Conservation (phyloP, 1,284 basidiomycete genomes). For the Apiotrichum sp. region DNA sequence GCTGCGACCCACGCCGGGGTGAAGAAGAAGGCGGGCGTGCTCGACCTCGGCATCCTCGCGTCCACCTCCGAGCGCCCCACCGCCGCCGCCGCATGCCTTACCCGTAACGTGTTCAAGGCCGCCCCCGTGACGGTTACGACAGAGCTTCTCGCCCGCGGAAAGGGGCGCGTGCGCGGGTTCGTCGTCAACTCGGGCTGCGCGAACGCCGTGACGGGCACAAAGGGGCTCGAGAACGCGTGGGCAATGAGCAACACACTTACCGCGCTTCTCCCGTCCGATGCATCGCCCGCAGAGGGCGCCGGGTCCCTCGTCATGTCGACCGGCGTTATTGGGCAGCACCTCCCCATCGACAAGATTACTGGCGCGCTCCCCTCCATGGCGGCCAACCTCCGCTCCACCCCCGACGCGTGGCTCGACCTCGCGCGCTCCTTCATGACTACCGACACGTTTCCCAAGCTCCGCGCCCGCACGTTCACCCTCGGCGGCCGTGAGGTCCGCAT, state of each 20-base stretch:
- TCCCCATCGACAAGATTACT: slow-evolving; percentile 76
- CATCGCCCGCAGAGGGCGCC: slow-evolving; percentile 15
- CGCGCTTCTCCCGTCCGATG: slow-evolving; percentile 39
- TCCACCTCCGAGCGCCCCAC: slow-evolving; percentile 55
- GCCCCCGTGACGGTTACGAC: slow-evolving; percentile 85
- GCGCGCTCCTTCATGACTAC: slow-evolving; percentile 99
- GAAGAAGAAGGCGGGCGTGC: slow-evolving; percentile 62
- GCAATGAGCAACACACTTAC: slow-evolving; percentile 73
- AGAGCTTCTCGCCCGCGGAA: slow-evolving; percentile 60
- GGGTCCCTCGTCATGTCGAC: slow-evolving; percentile 90
- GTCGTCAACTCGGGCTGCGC: slow-evolving; percentile 96
- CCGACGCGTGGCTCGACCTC: slow-evolving; percentile 73
- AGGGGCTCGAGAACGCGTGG: slow-evolving; percentile 85
- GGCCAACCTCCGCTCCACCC: slow-evolving; percentile 54
- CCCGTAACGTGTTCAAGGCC: slow-evolving; percentile 91
- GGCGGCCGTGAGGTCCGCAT: slow-evolving; percentile 64
- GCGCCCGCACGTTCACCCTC: slow-evolving; percentile 70
- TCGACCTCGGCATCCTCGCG: slow-evolving; percentile 78
- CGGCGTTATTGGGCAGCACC: slow-evolving; percentile 89
- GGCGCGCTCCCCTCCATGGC: slow-evolving; percentile 43
- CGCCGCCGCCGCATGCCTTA: slow-evolving; percentile 83
- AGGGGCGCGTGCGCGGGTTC: slow-evolving; percentile 67
- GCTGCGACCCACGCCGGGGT: slow-evolving; percentile 72
- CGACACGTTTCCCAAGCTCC: slow-evolving; percentile 95
- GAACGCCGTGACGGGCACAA: slow-evolving; percentile 83